Evolutionary conservation across 352 stramenopile genomes (phyloP), one percentile per base, ranked within the genome.

Genomic region (Pythium coloratum): DNA sequence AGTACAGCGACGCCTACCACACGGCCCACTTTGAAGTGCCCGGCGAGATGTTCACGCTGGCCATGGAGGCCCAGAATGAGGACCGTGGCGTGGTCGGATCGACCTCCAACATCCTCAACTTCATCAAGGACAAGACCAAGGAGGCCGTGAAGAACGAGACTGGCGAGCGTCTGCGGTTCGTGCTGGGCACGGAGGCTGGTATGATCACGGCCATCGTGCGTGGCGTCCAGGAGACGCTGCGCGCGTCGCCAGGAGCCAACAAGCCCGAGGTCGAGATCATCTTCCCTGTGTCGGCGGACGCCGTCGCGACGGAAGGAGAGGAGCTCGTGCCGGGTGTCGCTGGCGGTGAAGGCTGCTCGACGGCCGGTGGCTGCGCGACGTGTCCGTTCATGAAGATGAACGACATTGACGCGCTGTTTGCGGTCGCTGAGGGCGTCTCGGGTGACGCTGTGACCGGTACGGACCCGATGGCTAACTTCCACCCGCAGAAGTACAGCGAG

Each of bases 371-470:
- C 54, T 99, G 97, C 66, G 97, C 97, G 16, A 99, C 97, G 12
- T 99, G 97, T 58, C 97, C 97, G 5, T 99, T 98, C 70, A 99
- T 99, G 97, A 99, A 99, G 80, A 99, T 99, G 96, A 99, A 99
- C 81, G 93, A 98, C 79, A 89, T 99, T 44, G 96, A 99, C 69
- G 90, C 95, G n/a, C 77, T 99, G 10, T 92, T 97, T 68, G 86
- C 97, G 66, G 89, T 99, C 55, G 80, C 71, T 49, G 86, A 96
- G 64, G 76, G 84, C 10, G 84, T 90, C 8, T 81, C 76, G 30
- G 44, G 69, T 3, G 70, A 78, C 26, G 69, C 71, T 2, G 67
- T 63, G 2, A 72, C 60, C 6, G 67, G 56, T 38, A 62, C 44
- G n/a, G 86, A 93, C 58, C 76, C 78, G 18, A 84, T 97, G 66